Base-by-base conservation (phyloP, 1,284 basidiomycete genomes). In the Baeospora myosura region DNA sequence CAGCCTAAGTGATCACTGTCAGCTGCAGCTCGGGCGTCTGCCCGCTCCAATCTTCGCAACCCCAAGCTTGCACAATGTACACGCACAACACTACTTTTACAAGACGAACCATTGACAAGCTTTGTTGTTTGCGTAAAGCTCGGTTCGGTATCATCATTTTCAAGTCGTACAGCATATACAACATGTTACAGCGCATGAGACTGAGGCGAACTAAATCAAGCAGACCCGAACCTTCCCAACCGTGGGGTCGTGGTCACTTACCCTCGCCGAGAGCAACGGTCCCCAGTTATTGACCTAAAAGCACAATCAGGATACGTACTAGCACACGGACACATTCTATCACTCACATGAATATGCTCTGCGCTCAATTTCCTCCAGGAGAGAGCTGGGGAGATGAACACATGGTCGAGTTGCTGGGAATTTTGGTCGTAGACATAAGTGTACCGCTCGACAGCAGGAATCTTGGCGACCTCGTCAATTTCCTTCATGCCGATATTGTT, bases 381-480 rank as follows among this genome's bases (percentile, higher is more conserved):
- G 29, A 84, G 55, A 6, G 71, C 70, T 14, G 62, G 47, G 5
- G 75, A 75, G 28, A 80, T 60, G 54, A 79, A 74, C 18, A 66
- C 62, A 52, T 81, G 76, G 57, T 80, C 76, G 31, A 80, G 67
- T 53, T 78, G 70, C 56, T 80, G 63, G 16, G 62, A 63, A 56
- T 73, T 74, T 57, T 78, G 72, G 55, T 77, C 74, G 58, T 72
- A 81, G 16, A 74, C 65, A 52, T 78, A 80, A 39, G 70, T 78
- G 59, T 81, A 81, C 36, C 76, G 64, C 55, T 81, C 78, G 16
- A 68, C 69, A 2, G 58, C 55, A 14, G 66, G 62, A 33, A 76
- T 61, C 36, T 57, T 56, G 8, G 72, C 69, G 4, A 66, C 62
- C 44, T 68, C 74, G 55, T 78, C 75, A 33, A 74, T 64, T 38